phyloP scores from a whole-genome alignment of 208 protist species.

The Crithidia fasciculata region DNA sequence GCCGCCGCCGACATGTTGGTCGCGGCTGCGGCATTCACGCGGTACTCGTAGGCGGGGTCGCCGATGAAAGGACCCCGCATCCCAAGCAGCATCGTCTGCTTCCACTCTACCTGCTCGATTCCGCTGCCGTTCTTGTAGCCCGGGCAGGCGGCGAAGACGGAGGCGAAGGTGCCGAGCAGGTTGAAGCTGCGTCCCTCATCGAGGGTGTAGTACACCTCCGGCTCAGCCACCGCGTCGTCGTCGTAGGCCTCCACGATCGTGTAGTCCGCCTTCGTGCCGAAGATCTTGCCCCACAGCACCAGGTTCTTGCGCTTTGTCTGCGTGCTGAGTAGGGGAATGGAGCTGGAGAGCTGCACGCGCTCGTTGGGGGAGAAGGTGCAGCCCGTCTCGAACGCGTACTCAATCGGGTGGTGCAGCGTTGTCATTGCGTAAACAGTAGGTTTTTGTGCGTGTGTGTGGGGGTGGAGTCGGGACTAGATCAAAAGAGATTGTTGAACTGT shows the following conservation, averaged over 20 bases:
- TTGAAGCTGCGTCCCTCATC: conserved; percentile 85
- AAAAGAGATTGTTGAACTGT: too few relatives aligned
- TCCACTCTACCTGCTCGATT: conserved; percentile 56
- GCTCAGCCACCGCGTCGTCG: conserved; percentile 75
- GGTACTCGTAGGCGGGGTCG: conserved; percentile 89
- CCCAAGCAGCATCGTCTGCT: conserved; percentile 66
- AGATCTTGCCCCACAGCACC: conserved; percentile 85
- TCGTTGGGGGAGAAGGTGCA: conserved; percentile 59
- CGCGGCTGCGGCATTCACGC: conserved; percentile 40
- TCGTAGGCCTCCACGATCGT: conserved; percentile 81
- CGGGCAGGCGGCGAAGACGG: conserved; percentile 43
- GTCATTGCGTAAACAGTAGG: conserved; percentile 42
- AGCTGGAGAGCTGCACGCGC: conserved; percentile 70
- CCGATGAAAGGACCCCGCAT: conserved; percentile 82
- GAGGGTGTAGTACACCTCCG: conserved; percentile 83
- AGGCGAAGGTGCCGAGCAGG: conserved; percentile 76
- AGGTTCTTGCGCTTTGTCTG: conserved; percentile 71
- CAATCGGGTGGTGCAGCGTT: conserved; percentile 58
- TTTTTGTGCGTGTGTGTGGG: not conserved
- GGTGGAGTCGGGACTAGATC: too few relatives aligned
- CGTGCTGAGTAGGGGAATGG: conserved; percentile 69
- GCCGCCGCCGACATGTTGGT: not conserved
- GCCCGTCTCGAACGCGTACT: conserved; percentile 58
- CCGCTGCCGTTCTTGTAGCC: conserved; percentile 33
- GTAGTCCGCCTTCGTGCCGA: conserved; percentile 85